Base-by-base conservation (phyloP, 768 basidiomycete species). In the Pilatotrama ljubarskyi region DNA sequence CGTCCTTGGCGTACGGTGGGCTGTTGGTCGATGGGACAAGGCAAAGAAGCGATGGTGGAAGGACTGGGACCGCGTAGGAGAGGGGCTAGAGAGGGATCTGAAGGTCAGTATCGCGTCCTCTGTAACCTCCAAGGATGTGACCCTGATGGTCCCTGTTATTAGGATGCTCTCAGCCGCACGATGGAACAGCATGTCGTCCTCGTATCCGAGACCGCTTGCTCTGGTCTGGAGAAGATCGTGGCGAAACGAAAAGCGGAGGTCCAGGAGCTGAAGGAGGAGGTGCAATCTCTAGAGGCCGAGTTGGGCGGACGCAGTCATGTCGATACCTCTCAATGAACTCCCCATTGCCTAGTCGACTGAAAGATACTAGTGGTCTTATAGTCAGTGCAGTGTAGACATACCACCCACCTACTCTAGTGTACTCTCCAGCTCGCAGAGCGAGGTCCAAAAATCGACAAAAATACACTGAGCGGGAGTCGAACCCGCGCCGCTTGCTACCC, bases 1-100 rank as follows among this genome's bases (percentile, higher is more conserved):
- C 0, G 69, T 80, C 6, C 65, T 72, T 2, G 80, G 84, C 46
- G 60, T 89, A 41, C 75, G 88, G 41, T 89, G 86, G 85, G 82
- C 80, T 1, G 76, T 87, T 5, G 81, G 83, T 13, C 77, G 76
- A 59, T 92, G 89, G 88, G 87, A 90, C 57, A 82, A 77, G 63
- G 83, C 84, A 3, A 87, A 88, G 70, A 75, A 72, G 56, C 75
- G 74, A 59, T 93, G 89, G 88, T 81, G 82, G 82, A 78, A 81
- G 53, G 88, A 91, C 68, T 87, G 84, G 78, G 68, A 66, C 18
- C 77, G 90, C 49, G 76, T 90, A 3, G 81, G 82, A 6, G 77
- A 84, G 48, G 86, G 90, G 0, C 75, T 90, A 37, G 77, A 80
- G 46, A 77, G 88, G 44, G 88, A 91, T 71, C 72, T 90, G 20